These are phyloP conservation scores for Adansonia gregorii DNA, from an alignment of 441 rosid species.

Conservation along the genomic window DNA sequence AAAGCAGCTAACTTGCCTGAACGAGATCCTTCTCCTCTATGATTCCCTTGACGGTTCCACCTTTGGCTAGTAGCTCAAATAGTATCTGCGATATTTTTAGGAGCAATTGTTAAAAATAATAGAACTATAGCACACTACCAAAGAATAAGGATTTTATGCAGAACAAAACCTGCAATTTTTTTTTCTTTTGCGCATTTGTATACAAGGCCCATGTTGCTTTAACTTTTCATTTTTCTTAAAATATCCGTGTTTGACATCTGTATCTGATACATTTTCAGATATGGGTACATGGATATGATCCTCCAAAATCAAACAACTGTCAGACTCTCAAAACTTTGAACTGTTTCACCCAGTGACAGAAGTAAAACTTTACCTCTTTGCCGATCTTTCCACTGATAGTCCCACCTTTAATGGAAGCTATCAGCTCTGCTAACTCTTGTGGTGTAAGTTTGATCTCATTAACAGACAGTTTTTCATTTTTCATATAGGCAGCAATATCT, in stretches of 20 bases:
- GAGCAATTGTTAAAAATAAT: slow-evolving; percentile 14
- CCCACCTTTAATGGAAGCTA: slow-evolving; percentile 81
- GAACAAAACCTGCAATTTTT: background rate
- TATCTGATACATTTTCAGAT: no score
- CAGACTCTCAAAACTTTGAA: background rate
- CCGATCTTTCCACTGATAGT: slow-evolving; percentile 95
- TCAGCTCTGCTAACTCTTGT: slow-evolving; percentile 75
- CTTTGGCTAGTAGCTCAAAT: slow-evolving; percentile 82
- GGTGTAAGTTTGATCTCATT: slow-evolving; percentile 76
- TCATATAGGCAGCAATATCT: slow-evolving; percentile 86
- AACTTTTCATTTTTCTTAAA: no score
- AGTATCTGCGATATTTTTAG: slow-evolving; percentile 55
- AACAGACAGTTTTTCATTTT: slow-evolving; percentile 75
- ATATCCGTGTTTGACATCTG: no score
- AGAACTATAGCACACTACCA: slow-evolving; percentile 1
- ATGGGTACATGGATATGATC: no score
- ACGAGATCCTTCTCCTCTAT: slow-evolving; percentile 83
- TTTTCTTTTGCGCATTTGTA: slow-evolving; percentile 16
- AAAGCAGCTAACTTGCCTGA: slow-evolving; percentile 63
- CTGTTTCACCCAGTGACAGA: slow-evolving; percentile 8
- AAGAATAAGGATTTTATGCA: slow-evolving; percentile 3
- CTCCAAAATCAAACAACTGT: background rate
- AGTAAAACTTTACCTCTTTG: slow-evolving; percentile 58
- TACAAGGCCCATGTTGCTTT: background rate
- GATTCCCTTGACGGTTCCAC: slow-evolving; percentile 86